Percentiles rank a stretch among this genome's conserved stretches.
These are phyloP conservation scores for Chenopodium quinoa DNA, from an alignment of 148 eudicot genomes.

Conservation along the genomic window DNA sequence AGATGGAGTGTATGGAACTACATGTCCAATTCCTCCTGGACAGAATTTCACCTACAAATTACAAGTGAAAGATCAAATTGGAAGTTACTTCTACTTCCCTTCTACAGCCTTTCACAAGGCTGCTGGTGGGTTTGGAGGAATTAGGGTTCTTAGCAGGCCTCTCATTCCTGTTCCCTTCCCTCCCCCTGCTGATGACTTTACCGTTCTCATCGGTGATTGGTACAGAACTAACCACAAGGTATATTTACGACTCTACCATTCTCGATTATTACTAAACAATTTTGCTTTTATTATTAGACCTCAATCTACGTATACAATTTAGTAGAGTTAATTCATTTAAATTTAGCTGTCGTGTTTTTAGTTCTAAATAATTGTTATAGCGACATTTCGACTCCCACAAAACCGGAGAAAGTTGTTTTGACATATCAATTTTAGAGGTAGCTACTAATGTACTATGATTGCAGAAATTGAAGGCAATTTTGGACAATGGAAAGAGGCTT, in stretches of 20 bases:
- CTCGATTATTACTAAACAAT: background rate
- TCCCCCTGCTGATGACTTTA: constrained; percentile 55
- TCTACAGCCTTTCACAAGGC: constrained; percentile 79
- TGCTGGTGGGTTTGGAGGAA: constrained; percentile 80
- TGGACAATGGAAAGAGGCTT: constrained; percentile 61
- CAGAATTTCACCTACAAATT: constrained; percentile 68
- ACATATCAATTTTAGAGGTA: background rate
- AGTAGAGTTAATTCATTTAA: too few relatives aligned
- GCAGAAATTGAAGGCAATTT: constrained; percentile 48
- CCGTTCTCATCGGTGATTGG: constrained; percentile 78
- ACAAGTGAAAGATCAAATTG: constrained; percentile 88
- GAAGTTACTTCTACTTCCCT: constrained; percentile 81
- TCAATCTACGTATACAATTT: too few relatives aligned
- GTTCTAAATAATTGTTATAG: too few relatives aligned
- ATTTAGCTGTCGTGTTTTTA: too few relatives aligned
- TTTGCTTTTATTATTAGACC: too few relatives aligned
- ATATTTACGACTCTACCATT: background rate
- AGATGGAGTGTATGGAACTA: constrained; percentile 84
- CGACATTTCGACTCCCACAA: too few relatives aligned
- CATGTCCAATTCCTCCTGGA: constrained; percentile 88
- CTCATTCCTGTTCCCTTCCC: constrained; percentile 76
- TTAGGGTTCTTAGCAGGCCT: constrained; percentile 66
- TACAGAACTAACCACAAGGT: constrained; percentile 53
- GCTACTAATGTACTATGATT: background rate
- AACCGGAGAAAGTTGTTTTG: too few relatives aligned